These are phyloP conservation scores for Yamadazyma ubonensis DNA, from an alignment of 805 yeast species.

Conservation along the genomic window DNA sequence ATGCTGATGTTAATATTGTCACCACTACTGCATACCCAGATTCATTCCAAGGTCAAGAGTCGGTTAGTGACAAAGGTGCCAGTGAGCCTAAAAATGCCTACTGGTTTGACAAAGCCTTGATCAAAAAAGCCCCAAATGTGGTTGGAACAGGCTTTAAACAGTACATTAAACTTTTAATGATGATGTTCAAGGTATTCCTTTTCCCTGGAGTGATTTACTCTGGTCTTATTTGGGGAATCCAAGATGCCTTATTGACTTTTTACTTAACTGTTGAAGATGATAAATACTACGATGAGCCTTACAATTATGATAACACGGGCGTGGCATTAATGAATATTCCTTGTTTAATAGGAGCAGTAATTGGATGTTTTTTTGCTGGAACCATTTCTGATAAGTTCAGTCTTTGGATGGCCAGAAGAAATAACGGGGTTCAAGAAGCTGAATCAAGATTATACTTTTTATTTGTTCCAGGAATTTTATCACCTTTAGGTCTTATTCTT, in stretches of 20 bases:
- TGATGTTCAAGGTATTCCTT: slow-evolving; percentile 32
- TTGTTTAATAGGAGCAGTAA: slow-evolving; percentile 38
- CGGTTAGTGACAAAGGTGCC: slow-evolving; percentile 37
- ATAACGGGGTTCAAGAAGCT: slow-evolving; percentile 37
- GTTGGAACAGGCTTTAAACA: slow-evolving; percentile 41
- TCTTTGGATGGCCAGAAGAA: slow-evolving; percentile 37
- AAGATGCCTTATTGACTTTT: slow-evolving; percentile 38
- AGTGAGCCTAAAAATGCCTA: slow-evolving; percentile 25
- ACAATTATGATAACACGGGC: slow-evolving; percentile 32
- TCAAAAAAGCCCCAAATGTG: slow-evolving; percentile 36
- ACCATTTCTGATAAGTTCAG: slow-evolving; percentile 32
- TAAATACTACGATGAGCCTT: slow-evolving; percentile 34
- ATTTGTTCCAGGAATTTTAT: slow-evolving; percentile 32
- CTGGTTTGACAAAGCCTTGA: slow-evolving; percentile 31
- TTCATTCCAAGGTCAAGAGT: slow-evolving; percentile 34
- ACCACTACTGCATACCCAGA: slow-evolving; percentile 12
- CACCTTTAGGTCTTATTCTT: slow-evolving; percentile 35
- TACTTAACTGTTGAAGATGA: slow-evolving; percentile 41
- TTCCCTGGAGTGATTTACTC: slow-evolving; percentile 39
- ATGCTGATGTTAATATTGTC: slow-evolving; percentile 1
- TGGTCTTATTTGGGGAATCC: slow-evolving; percentile 41
- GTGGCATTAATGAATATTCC: slow-evolving; percentile 43
- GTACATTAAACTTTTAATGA: slow-evolving; percentile 35
- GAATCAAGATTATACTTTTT: slow-evolving; percentile 37
- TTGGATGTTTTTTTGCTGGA: slow-evolving; percentile 40